Conservation (phyloP, 1,284 basidiomycete genomes). For the Trametes polyzona region DNA sequence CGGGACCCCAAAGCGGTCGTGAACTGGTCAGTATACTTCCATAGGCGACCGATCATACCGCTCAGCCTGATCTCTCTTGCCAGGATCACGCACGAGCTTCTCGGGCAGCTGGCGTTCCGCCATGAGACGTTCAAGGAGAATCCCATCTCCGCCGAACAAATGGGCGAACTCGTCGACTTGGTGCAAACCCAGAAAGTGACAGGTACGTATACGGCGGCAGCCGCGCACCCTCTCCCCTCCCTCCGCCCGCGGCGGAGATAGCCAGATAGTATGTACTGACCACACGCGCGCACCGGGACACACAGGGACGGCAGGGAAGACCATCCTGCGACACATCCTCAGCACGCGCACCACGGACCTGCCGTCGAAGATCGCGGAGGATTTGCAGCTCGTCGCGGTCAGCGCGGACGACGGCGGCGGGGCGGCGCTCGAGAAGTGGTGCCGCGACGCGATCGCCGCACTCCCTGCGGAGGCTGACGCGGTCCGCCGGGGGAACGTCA, state of each 20-base stretch:
- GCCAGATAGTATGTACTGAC: constrained; percentile 9
- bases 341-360: constrained; percentile 43
- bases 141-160: constrained; percentile 59
- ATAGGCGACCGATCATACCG: not conserved
- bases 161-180: constrained; percentile 82
- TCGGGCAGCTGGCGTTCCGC: constrained; percentile 73
- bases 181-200: constrained; percentile 73
- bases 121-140: constrained; percentile 66
- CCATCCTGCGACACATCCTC: constrained; percentile 68
- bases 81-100: constrained; percentile 87
- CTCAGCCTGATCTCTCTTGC: not conserved
- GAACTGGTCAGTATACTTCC: constrained; percentile 69
- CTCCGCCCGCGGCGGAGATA: not conserved
- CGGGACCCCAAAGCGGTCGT: constrained; percentile 73
- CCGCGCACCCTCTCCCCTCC: too few relatives aligned
- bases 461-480: constrained; percentile 76
- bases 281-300: not conserved
- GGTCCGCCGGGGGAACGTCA: constrained; percentile 73
- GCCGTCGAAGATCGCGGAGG: constrained; percentile 50
- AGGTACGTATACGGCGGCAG: constrained; percentile 47
- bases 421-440: constrained; percentile 54
- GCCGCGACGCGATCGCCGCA: constrained; percentile 64
- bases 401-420: constrained; percentile 37
- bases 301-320: constrained; percentile 72
- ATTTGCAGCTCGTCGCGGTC: constrained; percentile 51